These are phyloP conservation scores for Inga oerstediana DNA, from an alignment of 306 rosid species.

Conservation along the genomic window DNA sequence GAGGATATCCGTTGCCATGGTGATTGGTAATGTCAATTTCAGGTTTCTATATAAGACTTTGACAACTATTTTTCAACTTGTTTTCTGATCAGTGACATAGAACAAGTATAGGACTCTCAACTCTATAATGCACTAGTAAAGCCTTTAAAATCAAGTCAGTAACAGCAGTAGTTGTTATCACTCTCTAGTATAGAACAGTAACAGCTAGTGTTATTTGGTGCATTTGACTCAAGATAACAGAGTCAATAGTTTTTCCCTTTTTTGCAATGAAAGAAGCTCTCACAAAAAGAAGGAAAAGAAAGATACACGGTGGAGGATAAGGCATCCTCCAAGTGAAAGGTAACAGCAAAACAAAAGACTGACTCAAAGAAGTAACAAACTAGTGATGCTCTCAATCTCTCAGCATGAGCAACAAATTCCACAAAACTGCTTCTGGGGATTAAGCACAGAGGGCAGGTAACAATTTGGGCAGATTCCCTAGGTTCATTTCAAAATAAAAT, in stretches of 20 bases:
- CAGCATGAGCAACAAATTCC: not conserved
- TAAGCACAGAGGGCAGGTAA: not conserved
- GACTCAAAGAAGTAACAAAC: not conserved
- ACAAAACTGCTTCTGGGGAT: not conserved
- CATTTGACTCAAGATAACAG: not conserved
- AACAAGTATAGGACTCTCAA: not conserved
- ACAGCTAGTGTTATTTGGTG: conserved; percentile 13
- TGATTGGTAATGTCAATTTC: not conserved
- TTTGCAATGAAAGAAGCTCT: not conserved
- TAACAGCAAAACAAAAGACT: conserved; percentile 12
- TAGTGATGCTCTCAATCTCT: not conserved
- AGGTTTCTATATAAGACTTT: not conserved
- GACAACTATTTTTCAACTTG: not conserved
- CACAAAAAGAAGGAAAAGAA: not conserved
- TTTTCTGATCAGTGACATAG: not conserved
- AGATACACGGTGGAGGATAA: not conserved
- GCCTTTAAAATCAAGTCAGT: not conserved
- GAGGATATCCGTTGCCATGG: not conserved
- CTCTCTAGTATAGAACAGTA: conserved; percentile 2
- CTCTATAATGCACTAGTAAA: not conserved
- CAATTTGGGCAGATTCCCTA: not conserved
- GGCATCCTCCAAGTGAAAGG: not conserved
- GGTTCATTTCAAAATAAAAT: conserved; percentile 8
- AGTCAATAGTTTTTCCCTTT: not conserved
- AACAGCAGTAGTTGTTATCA: not conserved